Conservation (phyloP, 805 yeast species). For the Metschnikowia matae region DNA sequence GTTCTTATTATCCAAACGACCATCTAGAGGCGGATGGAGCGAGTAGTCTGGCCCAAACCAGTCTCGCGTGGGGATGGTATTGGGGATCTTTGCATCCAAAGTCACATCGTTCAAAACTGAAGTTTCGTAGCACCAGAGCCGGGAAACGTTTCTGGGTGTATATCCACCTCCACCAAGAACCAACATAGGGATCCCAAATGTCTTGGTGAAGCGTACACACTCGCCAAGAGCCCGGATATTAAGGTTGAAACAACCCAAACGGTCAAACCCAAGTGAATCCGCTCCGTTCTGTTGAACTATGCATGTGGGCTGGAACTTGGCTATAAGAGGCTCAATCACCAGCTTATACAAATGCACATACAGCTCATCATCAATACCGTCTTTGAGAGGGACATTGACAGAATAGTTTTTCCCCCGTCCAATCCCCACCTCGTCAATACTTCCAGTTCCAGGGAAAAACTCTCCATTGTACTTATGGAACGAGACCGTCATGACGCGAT, state of each 20-base stretch:
- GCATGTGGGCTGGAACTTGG: conserved; percentile 88
- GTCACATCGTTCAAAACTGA: conserved; percentile 65
- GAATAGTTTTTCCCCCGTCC: conserved; percentile 87
- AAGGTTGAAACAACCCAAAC: conserved; percentile 89
- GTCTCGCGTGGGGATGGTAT: conserved; percentile 66
- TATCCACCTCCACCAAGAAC: conserved; percentile 98
- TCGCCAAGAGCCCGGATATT: conserved; percentile 93
- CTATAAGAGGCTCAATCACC: conserved; percentile 84
- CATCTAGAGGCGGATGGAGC: conserved; percentile 66
- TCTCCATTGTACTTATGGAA: conserved; percentile 93
- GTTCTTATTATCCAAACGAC: conserved; percentile 73
- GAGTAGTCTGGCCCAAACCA: conserved; percentile 91
- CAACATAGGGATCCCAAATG: conserved; percentile 85
- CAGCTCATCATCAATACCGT: conserved; percentile 92
- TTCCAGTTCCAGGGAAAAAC: conserved; percentile 97
- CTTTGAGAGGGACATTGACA: conserved; percentile 86
- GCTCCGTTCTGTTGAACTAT: conserved; percentile 98
- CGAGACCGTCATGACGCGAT: conserved; percentile 93
- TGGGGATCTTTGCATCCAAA: conserved; percentile 50
- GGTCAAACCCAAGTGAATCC: conserved; percentile 88
- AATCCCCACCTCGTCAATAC: conserved; percentile 81
- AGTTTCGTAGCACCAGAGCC: conserved; percentile 96
- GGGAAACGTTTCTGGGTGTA: conserved; percentile 90
- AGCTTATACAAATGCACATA: conserved; percentile 74
- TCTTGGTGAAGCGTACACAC: conserved; percentile 84